phyloP scores from a whole-genome alignment of 2,329 filamentous ascomycete species.

The Elsinoe australis region DNA sequence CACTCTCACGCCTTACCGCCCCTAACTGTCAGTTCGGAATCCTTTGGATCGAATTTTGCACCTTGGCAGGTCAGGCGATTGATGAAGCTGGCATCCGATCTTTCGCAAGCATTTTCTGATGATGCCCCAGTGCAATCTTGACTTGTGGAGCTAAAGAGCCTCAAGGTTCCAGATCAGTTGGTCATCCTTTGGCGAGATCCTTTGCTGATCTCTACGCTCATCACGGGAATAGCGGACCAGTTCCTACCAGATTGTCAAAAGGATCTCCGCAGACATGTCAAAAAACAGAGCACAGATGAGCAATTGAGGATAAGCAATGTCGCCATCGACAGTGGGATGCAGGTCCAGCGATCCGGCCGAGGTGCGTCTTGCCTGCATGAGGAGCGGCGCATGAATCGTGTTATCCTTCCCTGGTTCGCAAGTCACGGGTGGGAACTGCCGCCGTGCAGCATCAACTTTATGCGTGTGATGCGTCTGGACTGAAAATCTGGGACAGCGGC shows the following conservation, averaged over 20 bases:
- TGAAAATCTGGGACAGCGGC: conserved; percentile 15
- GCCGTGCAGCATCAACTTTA: conserved; percentile 15
- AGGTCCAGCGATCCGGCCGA: conserved; percentile 15
- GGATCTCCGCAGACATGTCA: neutral
- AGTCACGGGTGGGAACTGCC: conserved; percentile 3
- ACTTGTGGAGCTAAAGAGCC: no score
- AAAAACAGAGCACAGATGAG: neutral
- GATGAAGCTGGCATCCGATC: neutral
- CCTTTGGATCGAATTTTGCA: conserved; percentile 1
- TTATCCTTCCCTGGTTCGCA: conserved; percentile 8
- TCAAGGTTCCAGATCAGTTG: neutral
- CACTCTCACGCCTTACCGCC: conserved; percentile 9
- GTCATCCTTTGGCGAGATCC: neutral
- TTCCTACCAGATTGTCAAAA: conserved; percentile 4
- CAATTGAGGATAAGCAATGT: conserved; percentile 3
- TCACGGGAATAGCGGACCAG: conserved; percentile 4
- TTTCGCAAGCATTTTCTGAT: neutral
- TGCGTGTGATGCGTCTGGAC: conserved; percentile 14
- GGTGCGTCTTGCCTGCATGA: conserved; percentile 15
- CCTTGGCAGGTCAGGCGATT: neutral
- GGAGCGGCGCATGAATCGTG: neutral
- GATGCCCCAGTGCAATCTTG: no score
- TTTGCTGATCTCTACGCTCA: neutral
- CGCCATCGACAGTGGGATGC: conserved; percentile 3
- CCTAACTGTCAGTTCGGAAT: conserved; percentile 6